Evolutionary conservation across 2,329 filamentous ascomycete species (phyloP), one percentile per base, ranked within the genome.

Genomic region (Dactylellina parvicollis): DNA sequence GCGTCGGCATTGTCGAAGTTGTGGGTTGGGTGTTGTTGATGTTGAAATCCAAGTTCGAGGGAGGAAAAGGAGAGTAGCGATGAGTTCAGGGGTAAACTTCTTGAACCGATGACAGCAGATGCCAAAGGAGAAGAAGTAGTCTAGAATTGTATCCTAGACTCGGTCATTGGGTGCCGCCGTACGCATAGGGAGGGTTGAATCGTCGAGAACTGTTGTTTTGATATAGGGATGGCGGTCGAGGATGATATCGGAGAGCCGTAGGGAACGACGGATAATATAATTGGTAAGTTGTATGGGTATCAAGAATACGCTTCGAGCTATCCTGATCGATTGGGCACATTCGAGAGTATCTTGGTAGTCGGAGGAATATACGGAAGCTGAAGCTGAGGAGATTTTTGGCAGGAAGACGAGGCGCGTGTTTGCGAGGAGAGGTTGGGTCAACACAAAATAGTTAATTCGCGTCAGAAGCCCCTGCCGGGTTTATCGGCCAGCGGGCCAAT

Each of bases 1-100:
- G 81, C 22, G 85, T 88, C 49, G 87, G 86, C 87, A 89, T 89
- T 42, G 78, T 84, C 49, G 22, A 57, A 28, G 40, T 60, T 56
- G 24, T 56, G 34, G 14, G 52, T 36, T 20, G 30, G 36, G 47
- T 34, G 14, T 26, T 49, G 62, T 50, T 50, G 42, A 56, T 50
- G 49, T 40, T 49, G 34, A n/a, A n/a, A n/a, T n/a, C n/a, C n/a
- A n/a, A 55, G 40, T 7, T 55, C 40, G 46, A 59, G 10, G 16
- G 44, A 20, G 16, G 42, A 26, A 36, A 38, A 12, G 38, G 20
- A 62, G 47, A 64, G 36, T 26, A 22, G 20, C 24, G 36, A n/a
- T n/a, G 47, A 7, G 26, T 28, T 18, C 24, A 44, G 44, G 24
- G 10, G 28, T 34, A 14, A 26, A 46, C n/a, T 30, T 20, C 42